Conservation (phyloP, 345 rosid genomes). For the Citrus unshiu region DNA sequence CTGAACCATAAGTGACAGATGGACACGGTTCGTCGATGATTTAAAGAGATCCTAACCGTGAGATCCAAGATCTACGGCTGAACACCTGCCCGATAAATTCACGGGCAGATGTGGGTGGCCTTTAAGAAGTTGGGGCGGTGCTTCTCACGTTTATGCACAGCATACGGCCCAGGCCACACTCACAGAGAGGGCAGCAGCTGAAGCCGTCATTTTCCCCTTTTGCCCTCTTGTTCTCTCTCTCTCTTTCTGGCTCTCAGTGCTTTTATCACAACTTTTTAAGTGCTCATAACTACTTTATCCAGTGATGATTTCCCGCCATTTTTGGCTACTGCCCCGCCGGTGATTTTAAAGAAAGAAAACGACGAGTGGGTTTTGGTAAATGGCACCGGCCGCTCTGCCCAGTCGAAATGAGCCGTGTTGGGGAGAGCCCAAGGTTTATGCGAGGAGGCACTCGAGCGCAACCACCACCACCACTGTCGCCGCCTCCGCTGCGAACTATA, state of each 20-base stretch:
- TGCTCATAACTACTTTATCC: not conserved
- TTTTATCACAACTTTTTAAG: not conserved
- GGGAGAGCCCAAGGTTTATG: slow-evolving; percentile 34
- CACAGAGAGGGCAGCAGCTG: slow-evolving; percentile 10
- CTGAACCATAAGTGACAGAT: slow-evolving; percentile 13
- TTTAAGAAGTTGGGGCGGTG: slow-evolving; percentile 31
- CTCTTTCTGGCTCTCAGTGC: not conserved
- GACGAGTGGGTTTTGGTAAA: not conserved
- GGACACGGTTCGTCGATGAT: not conserved
- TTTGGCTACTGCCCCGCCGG: slow-evolving; percentile 2
- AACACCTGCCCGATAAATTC: slow-evolving; percentile 8
- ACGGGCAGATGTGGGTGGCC: slow-evolving; percentile 41
- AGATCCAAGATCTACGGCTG: slow-evolving; percentile 24
- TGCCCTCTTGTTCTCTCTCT: not conserved
- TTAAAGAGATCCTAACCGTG: slow-evolving; percentile 6
- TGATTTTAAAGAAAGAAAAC: not conserved
- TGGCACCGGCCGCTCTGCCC: slow-evolving; percentile 39
- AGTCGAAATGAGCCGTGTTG: slow-evolving; percentile 38
- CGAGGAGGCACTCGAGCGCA: slow-evolving; percentile 29
- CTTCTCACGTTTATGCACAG: slow-evolving; percentile 1
- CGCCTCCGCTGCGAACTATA: not conserved
- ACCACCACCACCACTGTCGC: slow-evolving; percentile 7
- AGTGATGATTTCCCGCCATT: slow-evolving; percentile 1
- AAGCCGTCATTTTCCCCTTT: slow-evolving; percentile 7
- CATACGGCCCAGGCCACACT: not conserved